Evolutionary conservation across 2,329 filamentous ascomycete genomes (phyloP), one percentile per base, ranked within the genome.

Genomic region (Paecilomyces dactylethromorphus): DNA sequence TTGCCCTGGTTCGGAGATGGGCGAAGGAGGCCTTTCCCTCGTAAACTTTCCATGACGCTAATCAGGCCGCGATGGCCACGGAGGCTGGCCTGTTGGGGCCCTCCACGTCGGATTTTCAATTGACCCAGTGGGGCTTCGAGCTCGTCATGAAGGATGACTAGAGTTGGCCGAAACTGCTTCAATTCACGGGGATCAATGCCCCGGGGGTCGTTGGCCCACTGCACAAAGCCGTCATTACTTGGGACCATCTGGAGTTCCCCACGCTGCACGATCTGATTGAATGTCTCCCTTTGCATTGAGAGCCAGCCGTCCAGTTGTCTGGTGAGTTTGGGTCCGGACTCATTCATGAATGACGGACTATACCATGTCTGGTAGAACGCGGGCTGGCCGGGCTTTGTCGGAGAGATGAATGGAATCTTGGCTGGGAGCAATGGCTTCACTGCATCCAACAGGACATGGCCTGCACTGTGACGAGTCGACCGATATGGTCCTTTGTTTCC

Each of bases 141-240:
- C 71, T 97, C 93, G 71, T 97, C 93, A 72, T 97, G 92, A 21
- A 97, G 79, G 12, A 97, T 78, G 0, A 97, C 85, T 15, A 99
- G 74, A 2, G 79, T 76, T 2, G 80, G 64, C 5, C 57, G 56
- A 56, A 67, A 59, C 26, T 59, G 56, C 22, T 57, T 61, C 15
- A 63, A 54, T 10, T 57, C 32, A n/a, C 18, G 26, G 10, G 59
- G 63, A 24, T 62, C 59, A 24, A 59, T 53, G 24, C 60, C 62
- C 72, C 70, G 21, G 65, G 39, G 56, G 21, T 52, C 15, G 50
- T 29, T 29, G 2, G 13, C 15, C 26, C 50, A 26, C 6, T 13
- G 13, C 50, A 2, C 26, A 7, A 8, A 15, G 13, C 21, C 21
- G 12, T 52, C 22, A 29, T 8, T 4, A 6, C 6, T n/a, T n/a